phyloP scores from a whole-genome alignment of 2,329 filamentous ascomycete species.

The Blumeria graminis region DNA sequence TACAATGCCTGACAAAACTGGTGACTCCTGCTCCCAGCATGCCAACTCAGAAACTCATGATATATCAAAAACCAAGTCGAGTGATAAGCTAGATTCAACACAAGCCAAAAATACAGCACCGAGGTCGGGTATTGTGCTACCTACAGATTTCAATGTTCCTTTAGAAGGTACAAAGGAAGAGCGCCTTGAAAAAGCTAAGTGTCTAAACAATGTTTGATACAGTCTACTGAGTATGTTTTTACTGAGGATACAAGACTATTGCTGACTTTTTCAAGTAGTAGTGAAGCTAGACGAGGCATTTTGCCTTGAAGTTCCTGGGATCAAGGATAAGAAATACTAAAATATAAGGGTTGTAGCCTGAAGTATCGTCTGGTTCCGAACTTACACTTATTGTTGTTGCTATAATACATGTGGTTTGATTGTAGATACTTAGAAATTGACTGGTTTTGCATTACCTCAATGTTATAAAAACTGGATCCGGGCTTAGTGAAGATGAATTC shows the following conservation, averaged over 20 bases:
- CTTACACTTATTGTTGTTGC: too few species aligned
- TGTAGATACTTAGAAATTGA: too few species aligned
- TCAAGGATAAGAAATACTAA: too few species aligned
- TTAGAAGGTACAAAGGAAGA: conserved; percentile 45
- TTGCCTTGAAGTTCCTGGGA: too few species aligned
- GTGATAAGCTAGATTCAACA: conserved; percentile 16
- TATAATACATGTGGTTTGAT: too few species aligned
- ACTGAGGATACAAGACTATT: neutral
- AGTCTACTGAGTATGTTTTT: neutral
- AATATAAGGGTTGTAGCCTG: too few species aligned
- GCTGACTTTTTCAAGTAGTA: neutral
- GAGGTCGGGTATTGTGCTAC: conserved; percentile 31
- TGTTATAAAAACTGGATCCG: too few species aligned
- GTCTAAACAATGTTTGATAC: conserved; percentile 31
- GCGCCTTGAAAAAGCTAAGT: conserved; percentile 36
- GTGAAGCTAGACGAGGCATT: too few species aligned
- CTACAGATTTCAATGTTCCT: conserved; percentile 26
- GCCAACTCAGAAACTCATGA: conserved; percentile 16
- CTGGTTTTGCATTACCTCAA: too few species aligned
- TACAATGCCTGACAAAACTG: conserved; percentile 9
- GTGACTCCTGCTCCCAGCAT: conserved; percentile 17
- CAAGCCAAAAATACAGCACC: conserved; percentile 24
- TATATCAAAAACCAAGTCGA: conserved; percentile 16
- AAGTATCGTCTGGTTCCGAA: too few species aligned
- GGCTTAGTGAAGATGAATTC: too few species aligned